Base-by-base conservation (phyloP, 139 green algal genomes). In the Picochlorum costavermella region DNA sequence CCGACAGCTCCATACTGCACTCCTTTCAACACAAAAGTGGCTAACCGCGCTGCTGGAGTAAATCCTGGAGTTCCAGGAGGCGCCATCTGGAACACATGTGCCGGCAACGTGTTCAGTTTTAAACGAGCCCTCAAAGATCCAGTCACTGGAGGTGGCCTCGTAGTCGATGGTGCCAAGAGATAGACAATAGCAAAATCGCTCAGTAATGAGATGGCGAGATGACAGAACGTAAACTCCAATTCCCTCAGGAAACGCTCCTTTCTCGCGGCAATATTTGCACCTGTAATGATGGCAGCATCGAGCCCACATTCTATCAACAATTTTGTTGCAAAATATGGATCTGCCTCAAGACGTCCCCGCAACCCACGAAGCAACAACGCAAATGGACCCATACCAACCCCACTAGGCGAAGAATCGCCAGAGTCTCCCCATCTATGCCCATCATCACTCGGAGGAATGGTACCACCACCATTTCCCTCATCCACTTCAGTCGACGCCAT, bases 161-260 rank as follows among this genome's bases (percentile, higher is more conserved):
- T n/a, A 12, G 29, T 29, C 0, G 60, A 50, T 20, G 68, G 60
- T 10, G 68, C 68, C 31, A 74, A 65, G 14, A 74, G 37, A 46
- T 74, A 74, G n/a, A 74, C 68, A 20, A 74, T 60, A 13, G 68
- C 68, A 59, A 69, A 74, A 50, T 74, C 60, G 23, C 53, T 69
- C 1, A 74, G 31, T 36, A 74, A 60, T 28, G 60, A 69, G 12
- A 74, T 43, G 13, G 44, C 46, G 12, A 74, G 59, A 63, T 74
- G 68, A 37, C 48, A 74, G 14, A 69, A 40, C 11, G 64, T 65
- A 63, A 74, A 69, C 20, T 74, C 68, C 5, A 51, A 17, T 50
- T 74, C 68, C 2, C 6, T 11, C 11, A 69, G 11, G 40, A 74
- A 69, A n/a, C 50, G 30, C 23, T 69, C 61, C 14, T 30, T n/a